Evolutionary conservation across 148 eudicot species (phyloP).

Genomic region (Agrostemma githago): DNA sequence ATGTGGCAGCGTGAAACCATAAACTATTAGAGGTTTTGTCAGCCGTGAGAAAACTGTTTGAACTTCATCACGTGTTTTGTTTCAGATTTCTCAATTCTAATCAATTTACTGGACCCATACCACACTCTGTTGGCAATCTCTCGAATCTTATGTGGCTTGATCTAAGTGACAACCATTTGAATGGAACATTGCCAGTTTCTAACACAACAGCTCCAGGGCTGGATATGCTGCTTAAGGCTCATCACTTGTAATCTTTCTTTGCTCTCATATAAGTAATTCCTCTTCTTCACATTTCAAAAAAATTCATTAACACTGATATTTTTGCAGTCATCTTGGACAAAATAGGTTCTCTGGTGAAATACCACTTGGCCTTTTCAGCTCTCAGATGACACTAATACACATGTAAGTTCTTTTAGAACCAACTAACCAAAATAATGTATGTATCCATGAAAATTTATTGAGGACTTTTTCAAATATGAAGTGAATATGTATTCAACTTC

Average conservation of each 20-base stretch:
- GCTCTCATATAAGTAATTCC: neutral
- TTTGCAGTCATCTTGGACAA: constrained; percentile 33
- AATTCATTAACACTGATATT: neutral
- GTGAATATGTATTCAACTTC: neutral
- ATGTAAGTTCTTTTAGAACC: constrained; percentile 22
- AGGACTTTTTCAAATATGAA: neutral
- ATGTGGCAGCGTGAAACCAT: neutral
- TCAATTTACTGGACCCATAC: constrained; percentile 42
- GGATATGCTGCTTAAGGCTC: constrained; percentile 50
- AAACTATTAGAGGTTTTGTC: neutral
- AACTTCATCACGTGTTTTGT: constrained; percentile 6
- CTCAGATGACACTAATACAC: constrained; percentile 27
- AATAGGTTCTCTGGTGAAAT: constrained; percentile 33
- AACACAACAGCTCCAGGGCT: constrained; percentile 46
- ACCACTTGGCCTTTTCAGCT: constrained; percentile 29
- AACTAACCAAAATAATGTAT: neutral
- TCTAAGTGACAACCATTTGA: constrained; percentile 52
- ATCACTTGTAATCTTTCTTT: constrained; percentile 31
- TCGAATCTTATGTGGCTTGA: constrained; percentile 67
- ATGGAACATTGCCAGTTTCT: constrained; percentile 66
- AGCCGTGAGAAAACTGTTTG: neutral
- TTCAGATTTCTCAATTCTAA: constrained; percentile 41
- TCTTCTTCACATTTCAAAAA: neutral
- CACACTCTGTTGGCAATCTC: constrained; percentile 52
- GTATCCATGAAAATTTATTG: neutral